Conservation (phyloP, 2,329 filamentous ascomycete species). For the Fusarium sp. region DNA sequence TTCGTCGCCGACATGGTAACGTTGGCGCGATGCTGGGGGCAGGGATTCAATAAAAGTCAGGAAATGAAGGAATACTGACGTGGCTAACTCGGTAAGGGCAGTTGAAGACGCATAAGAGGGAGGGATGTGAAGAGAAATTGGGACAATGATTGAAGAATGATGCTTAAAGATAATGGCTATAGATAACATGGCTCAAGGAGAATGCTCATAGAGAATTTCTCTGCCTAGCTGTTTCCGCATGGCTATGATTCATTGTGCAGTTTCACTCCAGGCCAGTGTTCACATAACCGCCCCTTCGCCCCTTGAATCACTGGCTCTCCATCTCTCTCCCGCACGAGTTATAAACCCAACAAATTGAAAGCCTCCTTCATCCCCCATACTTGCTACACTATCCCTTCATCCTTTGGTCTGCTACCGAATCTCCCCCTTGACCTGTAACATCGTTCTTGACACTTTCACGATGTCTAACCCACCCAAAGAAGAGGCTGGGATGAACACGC, state of each 20-base stretch:
- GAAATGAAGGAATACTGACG: neutral
- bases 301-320: neutral
- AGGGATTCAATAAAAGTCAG: neutral
- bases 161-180: neutral
- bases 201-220: neutral
- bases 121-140: neutral
- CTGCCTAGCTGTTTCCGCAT: neutral
- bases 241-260: neutral
- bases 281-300: too few relatives aligned
- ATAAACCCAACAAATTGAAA: neutral
- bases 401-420: neutral
- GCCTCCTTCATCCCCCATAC: neutral
- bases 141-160: too few relatives aligned
- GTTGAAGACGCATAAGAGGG: neutral
- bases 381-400: neutral
- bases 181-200: neutral
- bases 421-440: neutral
- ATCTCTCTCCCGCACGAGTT: neutral
- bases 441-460: neutral
- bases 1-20: neutral
- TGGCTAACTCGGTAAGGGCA: neutral
- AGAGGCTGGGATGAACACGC: neutral
- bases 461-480: neutral
- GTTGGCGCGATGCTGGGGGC: neutral
- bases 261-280: neutral